Evolutionary conservation across 2,329 filamentous ascomycete genomes (phyloP), one percentile per base, ranked within the genome.

Genomic region (Ascocoryne sarcoides): DNA sequence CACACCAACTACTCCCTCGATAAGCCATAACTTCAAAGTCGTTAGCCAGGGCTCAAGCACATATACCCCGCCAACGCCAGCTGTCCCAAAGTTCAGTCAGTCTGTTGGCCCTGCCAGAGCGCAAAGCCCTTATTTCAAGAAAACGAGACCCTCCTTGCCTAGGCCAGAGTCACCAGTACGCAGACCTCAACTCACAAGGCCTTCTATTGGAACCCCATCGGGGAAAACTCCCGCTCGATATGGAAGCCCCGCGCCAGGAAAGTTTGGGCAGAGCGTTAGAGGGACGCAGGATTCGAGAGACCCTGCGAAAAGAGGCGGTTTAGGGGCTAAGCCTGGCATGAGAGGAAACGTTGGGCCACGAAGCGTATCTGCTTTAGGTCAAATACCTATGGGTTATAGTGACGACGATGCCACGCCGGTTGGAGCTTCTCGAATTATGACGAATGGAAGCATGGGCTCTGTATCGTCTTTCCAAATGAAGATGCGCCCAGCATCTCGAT

Each of bases 131-230:
- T 68, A 75, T 35, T 75, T 80, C 53, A 89, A 84, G 60, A 79
- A 75, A 51, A 7, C 7, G 12, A 77, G 88, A 43, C 79, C 81
- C 7, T 94, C 89, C 2, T 68, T 95, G n/a, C 77, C 84, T 38
- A 82, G 89, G 20, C 84, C 92, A 4, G 89, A 95, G 49, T 95
- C 90, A 2, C 92, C 90, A 3, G 70, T 84, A 26, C 79, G 84
- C 50, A 82, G 76, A 53, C 64, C 77, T 34, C 79, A 79, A 42
- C 74, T 61, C 40, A 67, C 70, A 5, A 68, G 76, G 28, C 71
- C 76, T 1, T 74, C 76, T 4, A 66, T 80, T 32, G 60, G 74
- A 36, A 68, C 76, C 37, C 71, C 80, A 2, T 69, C 53, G 14
- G 50, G 62, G 21, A 69, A 67, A 45, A 52, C 56, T 7, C 70